Percentiles rank a stretch among this genome's conserved stretches.
Conservation (phyloP, 2,329 filamentous ascomycete species). For the Lasiodiplodia sp. region DNA sequence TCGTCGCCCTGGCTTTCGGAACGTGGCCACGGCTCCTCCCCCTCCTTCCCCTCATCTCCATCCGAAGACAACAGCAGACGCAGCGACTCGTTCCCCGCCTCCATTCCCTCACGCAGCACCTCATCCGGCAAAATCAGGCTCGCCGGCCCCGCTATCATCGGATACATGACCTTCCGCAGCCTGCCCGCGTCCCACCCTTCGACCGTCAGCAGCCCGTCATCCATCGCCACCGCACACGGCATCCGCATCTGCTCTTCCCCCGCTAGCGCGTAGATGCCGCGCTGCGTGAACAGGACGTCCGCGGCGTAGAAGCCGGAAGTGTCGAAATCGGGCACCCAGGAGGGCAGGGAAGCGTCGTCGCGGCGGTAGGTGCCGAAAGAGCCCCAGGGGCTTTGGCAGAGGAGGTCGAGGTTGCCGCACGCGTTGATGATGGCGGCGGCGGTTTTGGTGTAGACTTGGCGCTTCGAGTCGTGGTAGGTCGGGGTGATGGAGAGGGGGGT, state of each 20-base stretch:
- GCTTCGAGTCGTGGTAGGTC: constrained; percentile 37
- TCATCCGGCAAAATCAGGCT: not conserved
- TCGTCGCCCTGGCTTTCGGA: not conserved
- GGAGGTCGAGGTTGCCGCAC: constrained; percentile 35
- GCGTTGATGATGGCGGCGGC: constrained; percentile 34
- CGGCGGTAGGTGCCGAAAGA: not conserved
- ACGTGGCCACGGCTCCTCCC: no score
- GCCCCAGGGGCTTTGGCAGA: constrained; percentile 33
- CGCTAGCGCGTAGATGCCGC: no score
- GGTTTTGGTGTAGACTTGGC: constrained; percentile 36
- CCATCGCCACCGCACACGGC: not conserved
- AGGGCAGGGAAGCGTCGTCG: constrained; percentile 34
- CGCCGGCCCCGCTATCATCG: not conserved
- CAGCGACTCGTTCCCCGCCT: not conserved
- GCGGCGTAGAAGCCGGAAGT: not conserved
- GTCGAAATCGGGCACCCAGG: constrained; percentile 40
- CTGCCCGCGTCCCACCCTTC: not conserved
- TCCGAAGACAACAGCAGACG: not conserved
- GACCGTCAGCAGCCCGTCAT: not conserved
- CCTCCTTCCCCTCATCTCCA: not conserved
- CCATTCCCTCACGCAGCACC: not conserved
- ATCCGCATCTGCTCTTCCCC: not conserved
- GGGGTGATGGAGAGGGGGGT: constrained; percentile 34
- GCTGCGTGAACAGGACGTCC: no score
- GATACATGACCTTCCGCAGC: not conserved